Evolutionary conservation across 176 grass and related monocot species (phyloP), one percentile per base, ranked within the genome.

Genomic region (Musa troglodytarum): DNA sequence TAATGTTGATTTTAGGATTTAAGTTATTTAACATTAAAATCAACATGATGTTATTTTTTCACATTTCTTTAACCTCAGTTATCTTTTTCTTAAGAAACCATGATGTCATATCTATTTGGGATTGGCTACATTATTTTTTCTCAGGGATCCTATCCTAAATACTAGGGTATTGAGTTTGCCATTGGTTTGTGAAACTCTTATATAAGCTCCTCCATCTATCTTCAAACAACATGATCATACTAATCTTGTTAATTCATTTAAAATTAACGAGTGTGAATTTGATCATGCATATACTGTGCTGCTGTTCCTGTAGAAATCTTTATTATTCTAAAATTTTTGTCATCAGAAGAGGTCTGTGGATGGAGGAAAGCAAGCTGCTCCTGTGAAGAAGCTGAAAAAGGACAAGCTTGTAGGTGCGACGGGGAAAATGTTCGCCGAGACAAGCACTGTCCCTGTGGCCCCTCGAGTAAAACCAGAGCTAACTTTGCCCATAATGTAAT

Each of bases 401-500:
- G 94, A 98, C 76, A 98, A 93, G 75, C 73, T 91, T 83, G 82
- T 79, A 52, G 86, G 86, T 66, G 80, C 84, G 54, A 84, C 82
- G 55, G 94, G 94, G 58, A 98, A 93, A 87, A 81, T 28, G 63
- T 80, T 73, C 85, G 77, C 83, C 86, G 94, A 93, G 79, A 85
- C 84, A 83, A 91, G 84, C 86, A 85, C 85, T 58, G 74, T 86
- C 70, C 88, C 86, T 80, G 83, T 85, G 12, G 84, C 86, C 11
- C 84, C 94, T 81, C 86, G 82, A 56, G 94, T 98, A 73, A 98
- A 93, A 84, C 75, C 90, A 8, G 90, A 98, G 82, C 84, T 98
- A 72, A 87, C 86, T 75, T 73, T 98, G 76, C 94, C 94, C 77
- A 68, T 85, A 71, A 83, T 79, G 94, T 98, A 97, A 72, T 69